Evolutionary conservation across 2,329 filamentous ascomycete species (phyloP), one percentile per base, ranked within the genome.

Genomic region (Aspergillus sp.): DNA sequence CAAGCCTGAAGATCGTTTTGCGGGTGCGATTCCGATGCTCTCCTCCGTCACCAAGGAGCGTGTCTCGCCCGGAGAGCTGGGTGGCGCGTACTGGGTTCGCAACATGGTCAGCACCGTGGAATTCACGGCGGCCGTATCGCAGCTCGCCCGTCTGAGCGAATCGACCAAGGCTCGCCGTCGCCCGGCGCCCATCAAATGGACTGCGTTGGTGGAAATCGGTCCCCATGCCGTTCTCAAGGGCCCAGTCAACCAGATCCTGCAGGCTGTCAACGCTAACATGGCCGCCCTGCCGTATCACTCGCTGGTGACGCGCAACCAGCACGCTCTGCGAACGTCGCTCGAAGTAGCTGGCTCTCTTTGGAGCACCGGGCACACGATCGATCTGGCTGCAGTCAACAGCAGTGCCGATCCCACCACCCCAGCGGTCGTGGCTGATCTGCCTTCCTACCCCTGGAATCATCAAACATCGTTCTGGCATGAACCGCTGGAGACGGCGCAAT

Each of bases 381-480:
- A 19, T 19, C 19, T 19, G 19, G 19, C 19, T 19, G 19, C 19
- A 19, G 19, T 19, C 19, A 19, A 19, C 19, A 19, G 19, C 19
- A 19, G 19, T 19, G 19, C 19, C 19, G 19, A 19, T 19, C 19
- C 19, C 19, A 19, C 19, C 19, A 19, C 19, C 19, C 19, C 19
- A 19, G 19, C 19, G 19, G 19, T 19, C 19, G 19, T 19, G 19
- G 19, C 19, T 19, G 57, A 62, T 32, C 44, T 72, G 0, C 75
- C 75, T 1, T 44, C 54, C 0, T 79, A 78, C 44, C 65, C 69
- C 0, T 78, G 75, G 71, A 71, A 77, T 36, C 73, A 77, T 50
- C 64, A 65, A 2, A 63, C 66, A 27, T 44, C 50, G 1, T 64
- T 71, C 48, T 75, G 70, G 60, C 62, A 68, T 19, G 70, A 76